Evolutionary conservation across 2,329 filamentous ascomycete species (phyloP), one percentile per base, ranked within the genome.

Genomic region (Exserohilum turcica): DNA sequence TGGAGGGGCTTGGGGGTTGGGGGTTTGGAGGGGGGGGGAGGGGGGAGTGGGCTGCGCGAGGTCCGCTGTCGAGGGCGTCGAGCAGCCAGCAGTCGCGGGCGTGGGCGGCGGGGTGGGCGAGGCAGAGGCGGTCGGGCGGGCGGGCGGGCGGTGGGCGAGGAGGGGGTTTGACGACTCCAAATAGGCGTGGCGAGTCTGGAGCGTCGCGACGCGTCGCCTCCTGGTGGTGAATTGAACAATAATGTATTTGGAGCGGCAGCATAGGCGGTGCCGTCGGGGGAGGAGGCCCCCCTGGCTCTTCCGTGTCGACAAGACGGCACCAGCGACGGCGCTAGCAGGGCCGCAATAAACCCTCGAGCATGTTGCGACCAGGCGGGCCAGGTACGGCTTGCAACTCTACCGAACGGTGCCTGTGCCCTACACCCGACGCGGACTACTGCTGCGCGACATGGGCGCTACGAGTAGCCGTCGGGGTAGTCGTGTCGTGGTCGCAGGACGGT

Each of bases 301-400:
- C 44, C 31, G 50, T 38, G 38, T 53, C 44, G 40, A 43, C 27
- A 43, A 24, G 31, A 43, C 49, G 49, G 49, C 49, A 43, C 35
- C 21, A 29, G 38, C 38, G 40, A n/a, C 24, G 31, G 35, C 44
- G 50, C 50, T 52, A 52, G 48, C 37, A 24, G 48, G 35, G n/a
- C 27, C 39, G 50, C 50, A 52, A 52, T 52, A 48, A 52, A 43
- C 42, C 42, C 48, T 45, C 27, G 28, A 38, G 33, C 48, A 13
- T 46, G 24, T 24, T 36, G 29, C 18, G 31, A 15, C 29, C 42
- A 19, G 39, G 24, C n/a, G 39, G n/a, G 15, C 12, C 13, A 28
- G 38, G 24, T 15, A 16, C 38, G 21, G 38, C 24, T 5, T 28
- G 38, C 38, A 29, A 40, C 43, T 48, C 36, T 47, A 32, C 44